Evolutionary conservation across 164 flowering plant species (phyloP), one percentile per base, ranked within the genome.

Genomic region (Nymphaea colorata): DNA sequence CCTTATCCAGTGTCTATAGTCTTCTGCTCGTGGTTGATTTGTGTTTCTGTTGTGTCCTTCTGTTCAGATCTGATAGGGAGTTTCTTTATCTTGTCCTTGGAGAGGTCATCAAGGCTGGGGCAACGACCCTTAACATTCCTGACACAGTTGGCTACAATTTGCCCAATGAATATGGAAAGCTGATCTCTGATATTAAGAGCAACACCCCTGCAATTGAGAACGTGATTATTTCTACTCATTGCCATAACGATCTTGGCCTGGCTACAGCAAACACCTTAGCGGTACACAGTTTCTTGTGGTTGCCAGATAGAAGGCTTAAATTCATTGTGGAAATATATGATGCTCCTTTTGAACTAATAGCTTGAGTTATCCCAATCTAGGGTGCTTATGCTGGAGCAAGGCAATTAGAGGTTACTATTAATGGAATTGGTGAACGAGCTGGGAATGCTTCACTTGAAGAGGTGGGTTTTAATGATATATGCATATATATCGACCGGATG

Each of bases 391-490:
- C 91, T 42, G 98, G 98, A 55, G 98, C 98, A 42, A 87, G 98
- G 74, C 96, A 94, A 72, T 68, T 89, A 51, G 98, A 94, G 76
- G 94, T 89, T 43, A 94, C 98, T 36, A 76, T 94, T 44, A 94
- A 94, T 86, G 98, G 98, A 61, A 91, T 94, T 75, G 98, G 98
- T 43, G 98, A 94, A 77, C 86, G 98, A 81, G 98, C 98, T 72
- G 98, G 98, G 45, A 94, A 94, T 85, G 98, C 98, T 72, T 88
- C 98, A 18, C 72, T 94, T 68, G 98, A 94, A 77, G 98, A 94
- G 95, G 98, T 89, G 62, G 16, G 72, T 51, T 61, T 15, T 15
- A 51, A 4, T 51, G 3, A 51, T 51, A 51, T 51, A 15, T 51
- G 57, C 36, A 1, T 25, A 25, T 51, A 8, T 51, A 15, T 51